A percentile compares a stretch with the other conserved stretches of the same genome.
Conservation (phyloP, 2,329 filamentous ascomycete species). For the Dryadomyces sulphureus region DNA sequence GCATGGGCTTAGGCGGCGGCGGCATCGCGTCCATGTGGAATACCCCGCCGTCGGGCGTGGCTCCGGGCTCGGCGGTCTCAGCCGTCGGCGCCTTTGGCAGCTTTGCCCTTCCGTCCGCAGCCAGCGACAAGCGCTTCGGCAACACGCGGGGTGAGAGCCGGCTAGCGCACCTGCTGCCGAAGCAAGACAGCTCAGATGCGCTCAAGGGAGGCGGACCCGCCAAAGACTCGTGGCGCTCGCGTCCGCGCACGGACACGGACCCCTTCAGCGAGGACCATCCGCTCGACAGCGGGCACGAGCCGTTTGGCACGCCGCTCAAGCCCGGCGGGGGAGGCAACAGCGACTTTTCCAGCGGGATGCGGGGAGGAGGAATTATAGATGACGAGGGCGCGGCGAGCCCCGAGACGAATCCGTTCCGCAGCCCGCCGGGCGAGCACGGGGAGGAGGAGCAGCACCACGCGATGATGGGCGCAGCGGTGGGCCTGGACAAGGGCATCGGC, state of each 20-base stretch:
- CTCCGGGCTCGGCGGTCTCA: slow-evolving; percentile 33
- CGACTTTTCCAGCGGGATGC: too few species aligned
- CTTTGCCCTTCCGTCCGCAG: slow-evolving; percentile 54
- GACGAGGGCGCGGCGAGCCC: slow-evolving; percentile 74
- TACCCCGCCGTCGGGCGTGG: slow-evolving; percentile 31
- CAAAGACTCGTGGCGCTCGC: slow-evolving; percentile 37
- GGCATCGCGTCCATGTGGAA: slow-evolving; percentile 27
- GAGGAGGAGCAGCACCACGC: slow-evolving; percentile 27
- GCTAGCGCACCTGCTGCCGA: slow-evolving; percentile 66
- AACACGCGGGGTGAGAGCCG: slow-evolving; percentile 63
- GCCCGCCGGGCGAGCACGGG: slow-evolving; percentile 61
- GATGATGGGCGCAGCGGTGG: neutral
- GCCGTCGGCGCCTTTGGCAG: slow-evolving; percentile 78
- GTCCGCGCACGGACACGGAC: slow-evolving; percentile 58
- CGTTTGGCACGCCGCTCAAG: slow-evolving; percentile 40
- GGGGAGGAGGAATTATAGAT: slow-evolving; percentile 44
- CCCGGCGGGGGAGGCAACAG: slow-evolving; percentile 25
- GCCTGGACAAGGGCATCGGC: slow-evolving; percentile 11
- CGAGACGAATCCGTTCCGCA: slow-evolving; percentile 92
- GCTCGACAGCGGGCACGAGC: slow-evolving; percentile 18
- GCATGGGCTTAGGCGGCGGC: too few species aligned
- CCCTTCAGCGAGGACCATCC: slow-evolving; percentile 55
- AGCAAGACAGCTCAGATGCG: slow-evolving; percentile 13
- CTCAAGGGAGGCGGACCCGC: too few species aligned
- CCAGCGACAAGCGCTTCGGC: slow-evolving; percentile 61